phyloP scores from a whole-genome alignment of 305 asterid species.

The Fraxinus albicans region DNA sequence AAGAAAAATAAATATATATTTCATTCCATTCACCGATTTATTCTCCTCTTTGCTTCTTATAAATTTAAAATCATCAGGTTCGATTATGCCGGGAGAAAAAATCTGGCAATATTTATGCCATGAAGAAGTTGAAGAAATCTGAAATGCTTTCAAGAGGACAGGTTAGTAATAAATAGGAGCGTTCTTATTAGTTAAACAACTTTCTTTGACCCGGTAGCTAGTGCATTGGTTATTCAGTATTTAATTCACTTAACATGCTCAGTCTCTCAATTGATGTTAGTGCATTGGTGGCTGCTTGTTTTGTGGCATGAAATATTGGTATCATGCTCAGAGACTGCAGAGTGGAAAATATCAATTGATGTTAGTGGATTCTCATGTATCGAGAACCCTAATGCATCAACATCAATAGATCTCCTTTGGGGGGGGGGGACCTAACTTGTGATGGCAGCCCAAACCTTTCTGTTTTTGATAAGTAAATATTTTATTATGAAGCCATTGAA shows the following conservation, averaged over 20 bases:
- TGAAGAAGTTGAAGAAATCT: slow-evolving; percentile 96
- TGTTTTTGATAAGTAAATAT: neutral
- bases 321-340: neutral
- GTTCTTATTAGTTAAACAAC: slow-evolving; percentile 8
- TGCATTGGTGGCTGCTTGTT: neutral
- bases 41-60: slow-evolving; percentile 17
- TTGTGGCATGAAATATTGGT: neutral
- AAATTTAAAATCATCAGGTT: slow-evolving; percentile 50
- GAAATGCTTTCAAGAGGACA: slow-evolving; percentile 97
- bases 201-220: neutral
- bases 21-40: neutral
- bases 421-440: neutral
- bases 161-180: slow-evolving; percentile 37
- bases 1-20: neutral
- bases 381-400: neutral
- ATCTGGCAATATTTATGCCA: slow-evolving; percentile 89
- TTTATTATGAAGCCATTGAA: neutral
- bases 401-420: neutral
- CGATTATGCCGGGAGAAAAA: slow-evolving; percentile 83
- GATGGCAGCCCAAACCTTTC: neutral
- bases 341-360: neutral
- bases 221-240: neutral
- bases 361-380: neutral
- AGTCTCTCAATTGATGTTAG: neutral
- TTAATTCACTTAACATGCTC: neutral